These are phyloP conservation scores for Crithidia mellificae DNA, from an alignment of 208 protist species.

Conservation along the genomic window DNA sequence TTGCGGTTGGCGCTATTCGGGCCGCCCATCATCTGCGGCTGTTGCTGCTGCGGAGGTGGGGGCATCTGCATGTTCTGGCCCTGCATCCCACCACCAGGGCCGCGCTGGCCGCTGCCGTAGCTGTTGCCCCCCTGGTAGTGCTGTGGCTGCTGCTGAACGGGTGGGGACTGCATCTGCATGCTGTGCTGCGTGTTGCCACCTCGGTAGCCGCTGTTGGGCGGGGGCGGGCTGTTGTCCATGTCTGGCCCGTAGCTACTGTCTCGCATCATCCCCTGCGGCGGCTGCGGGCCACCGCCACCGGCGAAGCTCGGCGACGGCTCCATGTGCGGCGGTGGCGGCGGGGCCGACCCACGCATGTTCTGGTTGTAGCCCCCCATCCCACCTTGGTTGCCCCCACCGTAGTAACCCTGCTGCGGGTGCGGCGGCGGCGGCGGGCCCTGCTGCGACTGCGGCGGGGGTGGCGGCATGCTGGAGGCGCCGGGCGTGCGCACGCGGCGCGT, in stretches of 20 bases:
- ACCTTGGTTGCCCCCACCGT: constrained; percentile 35
- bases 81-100: constrained; percentile 29
- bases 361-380: constrained; percentile 28
- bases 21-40: constrained; percentile 30
- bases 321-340: constrained; percentile 42
- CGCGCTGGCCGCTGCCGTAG: constrained; percentile 27
- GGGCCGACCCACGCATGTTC: constrained; percentile 34
- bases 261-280: constrained; percentile 30
- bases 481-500: constrained; percentile 21
- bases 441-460: constrained; percentile 18
- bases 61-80: constrained; percentile 24
- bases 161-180: constrained; percentile 49
- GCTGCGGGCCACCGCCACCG: constrained; percentile 18
- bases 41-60: constrained; percentile 19
- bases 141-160: constrained; percentile 40
- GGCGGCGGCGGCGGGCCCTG: constrained; percentile 30
- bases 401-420: constrained; percentile 32
- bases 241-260: constrained; percentile 30
- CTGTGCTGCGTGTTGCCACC: constrained; percentile 29
- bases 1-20: not conserved
- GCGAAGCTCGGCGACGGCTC: constrained; percentile 43
- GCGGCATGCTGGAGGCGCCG: constrained; percentile 17
- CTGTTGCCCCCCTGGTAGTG: constrained; percentile 33
- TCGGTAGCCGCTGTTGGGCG: constrained; percentile 36
- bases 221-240: constrained; percentile 34